These are phyloP conservation scores for Hericium rajendrae DNA, from an alignment of 768 basidiomycete species.

Conservation along the genomic window DNA sequence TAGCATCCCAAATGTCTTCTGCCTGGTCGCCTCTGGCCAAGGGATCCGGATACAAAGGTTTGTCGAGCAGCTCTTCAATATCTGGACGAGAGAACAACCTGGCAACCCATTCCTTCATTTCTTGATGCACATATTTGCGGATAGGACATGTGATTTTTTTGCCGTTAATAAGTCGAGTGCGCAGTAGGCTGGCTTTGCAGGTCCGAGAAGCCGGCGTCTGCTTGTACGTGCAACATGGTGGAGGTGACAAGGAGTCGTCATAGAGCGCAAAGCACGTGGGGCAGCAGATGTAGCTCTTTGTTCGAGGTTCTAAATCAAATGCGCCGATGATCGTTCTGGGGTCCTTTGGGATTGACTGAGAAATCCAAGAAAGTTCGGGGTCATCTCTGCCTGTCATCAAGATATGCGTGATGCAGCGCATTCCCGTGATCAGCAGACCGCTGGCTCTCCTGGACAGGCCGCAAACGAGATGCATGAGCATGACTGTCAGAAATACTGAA, in stretches of 20 bases:
- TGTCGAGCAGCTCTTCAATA: not conserved
- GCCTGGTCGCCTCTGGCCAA: not conserved
- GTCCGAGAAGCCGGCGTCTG: not conserved
- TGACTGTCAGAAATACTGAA: not conserved
- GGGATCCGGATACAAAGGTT: not conserved
- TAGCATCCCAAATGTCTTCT: not conserved
- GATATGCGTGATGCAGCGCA: no score
- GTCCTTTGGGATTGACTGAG: not conserved
- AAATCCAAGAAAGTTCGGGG: not conserved
- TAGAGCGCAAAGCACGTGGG: not conserved
- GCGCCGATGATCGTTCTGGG: not conserved
- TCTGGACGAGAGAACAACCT: not conserved
- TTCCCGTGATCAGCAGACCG: no score
- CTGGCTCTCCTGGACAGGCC: not conserved
- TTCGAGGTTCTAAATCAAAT: not conserved
- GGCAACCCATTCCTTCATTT: not conserved
- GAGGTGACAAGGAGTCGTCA: not conserved
- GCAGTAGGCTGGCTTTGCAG: not conserved
- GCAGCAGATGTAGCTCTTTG: not conserved
- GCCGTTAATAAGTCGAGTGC: not conserved
- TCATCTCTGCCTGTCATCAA: no score
- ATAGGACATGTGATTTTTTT: not conserved
- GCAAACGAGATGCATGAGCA: not conserved
- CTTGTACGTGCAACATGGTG: constrained; percentile 2
- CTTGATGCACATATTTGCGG: not conserved